Percentiles rank a stretch among this genome's conserved stretches.
Evolutionary conservation across 768 basidiomycete species (phyloP).

Genomic region (Trichaptum fuscoviolaceum): DNA sequence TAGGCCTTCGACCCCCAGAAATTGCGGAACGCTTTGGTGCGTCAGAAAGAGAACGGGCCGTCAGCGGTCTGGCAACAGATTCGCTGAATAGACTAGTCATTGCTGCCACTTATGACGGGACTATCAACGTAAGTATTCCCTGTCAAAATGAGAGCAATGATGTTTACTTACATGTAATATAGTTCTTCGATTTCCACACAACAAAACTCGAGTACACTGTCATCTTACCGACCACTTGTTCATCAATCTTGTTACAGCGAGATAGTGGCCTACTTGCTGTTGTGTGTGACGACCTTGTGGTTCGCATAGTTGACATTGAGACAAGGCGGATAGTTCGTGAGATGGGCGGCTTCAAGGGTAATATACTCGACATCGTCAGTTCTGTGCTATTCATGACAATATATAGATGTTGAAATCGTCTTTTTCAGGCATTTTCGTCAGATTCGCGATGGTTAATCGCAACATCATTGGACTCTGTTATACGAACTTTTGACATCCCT

Average conservation of each 20-base stretch:
- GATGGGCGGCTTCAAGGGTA: slow-evolving; percentile 72
- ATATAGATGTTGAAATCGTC: slow-evolving; percentile 9
- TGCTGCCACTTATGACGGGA: slow-evolving; percentile 85
- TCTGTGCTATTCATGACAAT: not conserved
- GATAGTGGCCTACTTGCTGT: slow-evolving; percentile 82
- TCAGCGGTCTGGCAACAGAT: slow-evolving; percentile 85
- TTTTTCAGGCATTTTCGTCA: slow-evolving; percentile 78
- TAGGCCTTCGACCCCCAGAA: slow-evolving; percentile 60
- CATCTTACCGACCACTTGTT: slow-evolving; percentile 60
- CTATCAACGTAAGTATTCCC: slow-evolving; percentile 63
- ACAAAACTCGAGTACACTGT: slow-evolving; percentile 67
- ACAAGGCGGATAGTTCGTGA: slow-evolving; percentile 86
- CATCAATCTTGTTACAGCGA: slow-evolving; percentile 70
- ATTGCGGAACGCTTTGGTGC: slow-evolving; percentile 36
- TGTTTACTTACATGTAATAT: not conserved
- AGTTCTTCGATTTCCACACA: slow-evolving; percentile 98
- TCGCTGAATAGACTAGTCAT: slow-evolving; percentile 77
- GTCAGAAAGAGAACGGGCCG: slow-evolving; percentile 42
- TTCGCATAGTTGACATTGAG: slow-evolving; percentile 90
- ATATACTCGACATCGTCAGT: slow-evolving; percentile 85
- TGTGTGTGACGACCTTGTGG: slow-evolving; percentile 78
- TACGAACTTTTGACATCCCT: slow-evolving; percentile 94
- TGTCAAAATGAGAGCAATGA: not conserved
- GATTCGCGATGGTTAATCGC: slow-evolving; percentile 93
- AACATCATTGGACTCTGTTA: slow-evolving; percentile 83